phyloP scores from a whole-genome alignment of 2,329 filamentous ascomycete genomes.

The Colletotrichum nymphaeae region DNA sequence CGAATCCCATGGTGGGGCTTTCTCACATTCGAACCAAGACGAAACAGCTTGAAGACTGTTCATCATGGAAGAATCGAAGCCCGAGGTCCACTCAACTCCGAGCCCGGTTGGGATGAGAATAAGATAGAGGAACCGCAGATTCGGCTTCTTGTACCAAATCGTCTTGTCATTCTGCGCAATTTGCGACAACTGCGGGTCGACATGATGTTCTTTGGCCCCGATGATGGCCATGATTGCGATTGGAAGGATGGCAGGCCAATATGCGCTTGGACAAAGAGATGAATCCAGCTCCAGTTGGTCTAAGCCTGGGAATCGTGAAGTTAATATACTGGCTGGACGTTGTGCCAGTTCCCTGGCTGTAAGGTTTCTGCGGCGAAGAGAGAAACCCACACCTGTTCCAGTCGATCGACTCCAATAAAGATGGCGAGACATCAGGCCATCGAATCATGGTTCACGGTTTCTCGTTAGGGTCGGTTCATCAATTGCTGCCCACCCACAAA shows the following conservation, averaged over 20 bases:
- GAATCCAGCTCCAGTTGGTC: neutral
- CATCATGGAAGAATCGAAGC: constrained; percentile 57
- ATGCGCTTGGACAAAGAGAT: neutral
- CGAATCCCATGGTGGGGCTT: neutral
- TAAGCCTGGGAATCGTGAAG: neutral
- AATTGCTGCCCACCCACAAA: neutral
- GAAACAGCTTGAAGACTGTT: constrained; percentile 54
- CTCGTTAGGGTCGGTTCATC: neutral
- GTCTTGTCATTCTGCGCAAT: constrained; percentile 49
- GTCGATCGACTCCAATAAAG: neutral
- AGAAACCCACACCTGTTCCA: neutral
- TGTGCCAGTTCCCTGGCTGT: neutral
- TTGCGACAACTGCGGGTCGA: constrained; percentile 46
- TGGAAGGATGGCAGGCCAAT: neutral
- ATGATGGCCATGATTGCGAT: constrained; percentile 45
- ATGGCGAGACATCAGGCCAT: constrained; percentile 4
- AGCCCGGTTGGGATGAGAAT: constrained; percentile 52
- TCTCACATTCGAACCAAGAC: constrained; percentile 50
- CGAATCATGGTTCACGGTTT: constrained; percentile 1
- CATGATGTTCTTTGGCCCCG: constrained; percentile 47
- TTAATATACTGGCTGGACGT: constrained; percentile 18
- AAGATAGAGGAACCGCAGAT: constrained; percentile 51
- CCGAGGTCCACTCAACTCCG: constrained; percentile 57
- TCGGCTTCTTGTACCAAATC: constrained; percentile 54
- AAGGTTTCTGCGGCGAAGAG: constrained; percentile 1